phyloP scores from a whole-genome alignment of 306 rosid genomes.

The Mimosa pudica region DNA sequence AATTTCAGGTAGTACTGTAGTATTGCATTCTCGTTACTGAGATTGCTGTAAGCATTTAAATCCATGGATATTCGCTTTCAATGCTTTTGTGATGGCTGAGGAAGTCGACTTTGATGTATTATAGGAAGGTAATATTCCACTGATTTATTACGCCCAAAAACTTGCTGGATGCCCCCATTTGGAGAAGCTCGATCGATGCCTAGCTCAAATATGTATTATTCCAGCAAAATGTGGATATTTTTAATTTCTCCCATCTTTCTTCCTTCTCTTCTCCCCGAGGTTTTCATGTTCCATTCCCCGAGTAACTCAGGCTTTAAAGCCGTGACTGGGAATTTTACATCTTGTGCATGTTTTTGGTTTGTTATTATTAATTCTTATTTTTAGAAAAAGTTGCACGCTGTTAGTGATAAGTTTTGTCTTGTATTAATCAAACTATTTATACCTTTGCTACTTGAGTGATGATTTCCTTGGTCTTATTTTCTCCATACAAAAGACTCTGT shows the following conservation, averaged over 20 bases:
- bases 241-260: slow-evolving; percentile 3
- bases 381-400: slow-evolving; percentile 11
- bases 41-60: slow-evolving; percentile 46
- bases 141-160: slow-evolving; percentile 48
- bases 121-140: slow-evolving; percentile 48
- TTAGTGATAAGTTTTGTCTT: slow-evolving; percentile 25
- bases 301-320: slow-evolving; percentile 28
- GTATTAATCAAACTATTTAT: not conserved
- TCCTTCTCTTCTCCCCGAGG: not conserved
- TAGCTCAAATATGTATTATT: slow-evolving; percentile 40
- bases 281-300: slow-evolving; percentile 5
- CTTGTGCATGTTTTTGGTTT: slow-evolving; percentile 38
- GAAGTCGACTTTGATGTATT: slow-evolving; percentile 44
- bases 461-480: not conserved
- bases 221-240: slow-evolving; percentile 49
- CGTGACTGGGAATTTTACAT: slow-evolving; percentile 33
- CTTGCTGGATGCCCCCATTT: slow-evolving; percentile 43
- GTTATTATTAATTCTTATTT: slow-evolving; percentile 14
- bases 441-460: not conserved
- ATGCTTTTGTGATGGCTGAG: slow-evolving; percentile 33
- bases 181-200: slow-evolving; percentile 41
- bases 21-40: slow-evolving; percentile 37
- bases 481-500: not conserved
- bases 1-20: slow-evolving; percentile 37
- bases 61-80: slow-evolving; percentile 40